Evolutionary conservation across 805 yeast genomes (phyloP).

Genomic region (Candida dajiaensis): DNA sequence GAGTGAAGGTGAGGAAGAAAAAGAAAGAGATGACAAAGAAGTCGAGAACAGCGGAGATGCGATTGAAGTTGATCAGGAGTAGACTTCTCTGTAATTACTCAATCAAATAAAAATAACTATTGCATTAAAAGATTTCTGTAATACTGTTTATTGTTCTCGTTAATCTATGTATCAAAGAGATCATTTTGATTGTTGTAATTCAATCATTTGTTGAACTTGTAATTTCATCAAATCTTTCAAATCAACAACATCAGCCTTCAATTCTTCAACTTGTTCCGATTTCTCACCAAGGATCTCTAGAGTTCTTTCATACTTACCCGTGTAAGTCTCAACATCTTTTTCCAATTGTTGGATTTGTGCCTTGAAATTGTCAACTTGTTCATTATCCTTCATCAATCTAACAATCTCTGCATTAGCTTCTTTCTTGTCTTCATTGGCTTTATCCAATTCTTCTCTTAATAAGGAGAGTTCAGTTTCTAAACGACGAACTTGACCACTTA

Average conservation of each 20-base stretch:
- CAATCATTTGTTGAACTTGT: constrained; percentile 86
- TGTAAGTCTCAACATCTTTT: constrained; percentile 22
- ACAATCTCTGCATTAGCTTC: constrained; percentile 65
- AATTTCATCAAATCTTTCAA: constrained; percentile 75
- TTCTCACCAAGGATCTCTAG: constrained; percentile 80
- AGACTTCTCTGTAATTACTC: not conserved
- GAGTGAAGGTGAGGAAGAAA: constrained; percentile 24
- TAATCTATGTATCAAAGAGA: not conserved
- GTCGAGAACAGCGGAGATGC: constrained; percentile 2
- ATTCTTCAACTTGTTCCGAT: constrained; percentile 77
- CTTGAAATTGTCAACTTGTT: constrained; percentile 32
- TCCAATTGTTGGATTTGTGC: constrained; percentile 34
- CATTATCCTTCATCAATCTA: constrained; percentile 49
- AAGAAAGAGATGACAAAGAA: not conserved
- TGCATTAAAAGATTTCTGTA: not conserved
- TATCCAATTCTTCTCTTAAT: constrained; percentile 54
- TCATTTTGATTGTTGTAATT: constrained; percentile 35
- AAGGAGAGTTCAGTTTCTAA: constrained; percentile 73
- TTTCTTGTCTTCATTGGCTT: constrained; percentile 51
- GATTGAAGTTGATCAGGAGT: constrained; percentile 1
- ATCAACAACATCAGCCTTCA: constrained; percentile 83
- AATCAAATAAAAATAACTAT: too few species aligned
- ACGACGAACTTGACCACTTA: constrained; percentile 72
- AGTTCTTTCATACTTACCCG: constrained; percentile 43
- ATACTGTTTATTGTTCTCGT: not conserved